Evolutionary conservation across 2,329 filamentous ascomycete species (phyloP), one percentile per base, ranked within the genome.

Genomic region (Pseudogymnoascus sp.): DNA sequence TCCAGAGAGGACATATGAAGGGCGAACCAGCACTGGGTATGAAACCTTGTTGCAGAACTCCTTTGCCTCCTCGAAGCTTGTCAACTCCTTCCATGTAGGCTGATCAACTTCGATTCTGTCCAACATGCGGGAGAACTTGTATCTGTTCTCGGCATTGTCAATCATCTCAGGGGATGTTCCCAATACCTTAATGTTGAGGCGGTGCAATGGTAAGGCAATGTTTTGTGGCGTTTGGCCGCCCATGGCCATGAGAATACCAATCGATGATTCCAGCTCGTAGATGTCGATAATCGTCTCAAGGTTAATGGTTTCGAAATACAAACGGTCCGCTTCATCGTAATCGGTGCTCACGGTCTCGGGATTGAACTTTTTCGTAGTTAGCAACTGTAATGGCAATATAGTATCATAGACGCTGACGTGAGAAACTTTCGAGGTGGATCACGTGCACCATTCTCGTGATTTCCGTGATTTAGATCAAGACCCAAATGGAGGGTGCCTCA

Each of bases 81-180:
- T 97, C 62, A 97, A 81, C 76, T 97, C 95, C 79, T 97, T 97
- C 95, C 95, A 99, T 6, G 90, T 90, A 5, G 95, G 95, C 78
- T 99, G 95, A 74, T 99, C 95, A 34, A 99, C 95, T 25, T 84
- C 89, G 69, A 97, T 96, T 69, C 90, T 85, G 77, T 99, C 95
- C 68, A 97, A 83, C 91, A 97, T 96, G 73, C 95, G 91, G 46
- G 92, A 96, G 81, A 97, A 97, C 81, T 97, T 97, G 84, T 96
- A 97, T 64, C 95, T 84, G 76, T 99, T 97, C 81, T 99, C 95
- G 1, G 95, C 95, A 37, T 85, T 91, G 75, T 99, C 95, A 73
- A 99, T 97, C 93, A 97, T 97, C 76, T 99, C 95, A 8, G 95
- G 95, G 0, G 93, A 97, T 1, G 95, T 99, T 69, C 95, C 95